These are phyloP conservation scores for Alternaria postmessia DNA, from an alignment of 2,329 filamentous ascomycete genomes.

Conservation along the genomic window DNA sequence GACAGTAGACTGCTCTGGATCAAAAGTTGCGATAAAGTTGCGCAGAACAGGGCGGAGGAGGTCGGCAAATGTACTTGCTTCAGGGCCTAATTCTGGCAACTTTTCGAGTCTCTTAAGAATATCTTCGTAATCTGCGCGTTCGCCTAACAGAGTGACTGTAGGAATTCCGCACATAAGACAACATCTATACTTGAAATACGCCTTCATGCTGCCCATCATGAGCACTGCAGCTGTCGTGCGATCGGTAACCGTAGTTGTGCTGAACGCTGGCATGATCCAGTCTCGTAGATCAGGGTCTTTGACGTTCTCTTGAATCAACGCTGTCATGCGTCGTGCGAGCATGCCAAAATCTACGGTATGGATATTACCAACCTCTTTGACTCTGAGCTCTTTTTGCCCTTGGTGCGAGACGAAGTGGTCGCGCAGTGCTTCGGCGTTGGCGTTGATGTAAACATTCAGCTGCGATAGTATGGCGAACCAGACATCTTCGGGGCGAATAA, in stretches of 20 bases:
- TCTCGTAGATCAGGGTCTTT: slow-evolving; percentile 16
- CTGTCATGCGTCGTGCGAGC: slow-evolving; percentile 14
- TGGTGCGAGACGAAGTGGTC: slow-evolving; percentile 46
- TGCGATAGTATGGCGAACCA: slow-evolving; percentile 39
- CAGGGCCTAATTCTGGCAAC: slow-evolving; percentile 14
- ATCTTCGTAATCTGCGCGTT: slow-evolving; percentile 25
- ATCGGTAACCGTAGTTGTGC: slow-evolving; percentile 26
- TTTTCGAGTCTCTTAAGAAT: slow-evolving; percentile 25
- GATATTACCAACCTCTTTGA: slow-evolving; percentile 15
- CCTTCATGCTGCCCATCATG: slow-evolving; percentile 29
- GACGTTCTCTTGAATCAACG: slow-evolving; percentile 18
- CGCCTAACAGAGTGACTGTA: slow-evolving; percentile 30
- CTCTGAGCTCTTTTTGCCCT: slow-evolving; percentile 26
- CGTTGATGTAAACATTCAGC: slow-evolving; percentile 37
- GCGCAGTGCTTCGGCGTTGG: slow-evolving; percentile 31
- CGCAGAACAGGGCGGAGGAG: slow-evolving; percentile 21
- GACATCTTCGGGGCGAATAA: slow-evolving; percentile 37
- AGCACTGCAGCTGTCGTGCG: slow-evolving; percentile 19
- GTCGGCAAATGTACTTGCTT: slow-evolving; percentile 15
- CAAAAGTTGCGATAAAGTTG: slow-evolving; percentile 23
- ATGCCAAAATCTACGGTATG: slow-evolving; percentile 6
- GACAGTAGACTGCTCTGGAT: slow-evolving; percentile 2
- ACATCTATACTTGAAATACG: slow-evolving; percentile 9
- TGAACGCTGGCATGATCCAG: slow-evolving; percentile 32
- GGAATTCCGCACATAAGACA: slow-evolving; percentile 23